Conservation (phyloP, 1,284 basidiomycete genomes). For the Leccinum subspadiceum region DNA sequence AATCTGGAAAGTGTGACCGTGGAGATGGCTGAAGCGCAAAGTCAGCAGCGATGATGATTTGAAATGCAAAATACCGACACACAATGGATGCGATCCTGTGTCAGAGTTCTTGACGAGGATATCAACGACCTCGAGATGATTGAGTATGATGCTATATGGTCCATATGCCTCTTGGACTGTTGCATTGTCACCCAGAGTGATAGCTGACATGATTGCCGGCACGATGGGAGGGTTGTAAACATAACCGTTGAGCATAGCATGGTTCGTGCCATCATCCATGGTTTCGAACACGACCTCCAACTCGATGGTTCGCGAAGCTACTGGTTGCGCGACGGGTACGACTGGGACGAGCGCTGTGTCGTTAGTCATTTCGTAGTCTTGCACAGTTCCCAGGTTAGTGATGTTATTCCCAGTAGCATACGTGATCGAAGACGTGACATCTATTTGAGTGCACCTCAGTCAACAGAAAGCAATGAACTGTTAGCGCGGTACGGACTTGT, state of each 20-base stretch:
- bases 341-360: conserved; percentile 66
- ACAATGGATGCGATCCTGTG: conserved; percentile 80
- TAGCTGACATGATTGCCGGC: conserved; percentile 72
- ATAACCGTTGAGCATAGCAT: conserved; percentile 69
- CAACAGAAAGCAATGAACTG: background rate
- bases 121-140: conserved; percentile 77
- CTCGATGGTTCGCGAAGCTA: conserved; percentile 51
- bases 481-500: conserved; percentile 55
- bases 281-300: conserved; percentile 65
- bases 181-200: conserved; percentile 76
- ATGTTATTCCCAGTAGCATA: conserved; percentile 54
- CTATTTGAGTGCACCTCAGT: conserved; percentile 36
- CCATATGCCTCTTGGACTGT: conserved; percentile 75
- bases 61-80: conserved; percentile 26
- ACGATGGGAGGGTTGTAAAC: conserved; percentile 70
- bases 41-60: background rate
- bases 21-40: conserved; percentile 59
- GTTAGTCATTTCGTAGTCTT: conserved; percentile 55
- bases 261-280: conserved; percentile 78
- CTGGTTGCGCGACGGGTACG: conserved; percentile 39
- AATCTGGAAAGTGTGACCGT: conserved; percentile 82
- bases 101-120: conserved; percentile 82
- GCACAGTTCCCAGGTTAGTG: conserved; percentile 49
- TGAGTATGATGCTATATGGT: conserved; percentile 69
- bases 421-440: conserved; percentile 75